phyloP scores from a whole-genome alignment of 2,329 filamentous ascomycete species.

The Colletotrichum aenigma region DNA sequence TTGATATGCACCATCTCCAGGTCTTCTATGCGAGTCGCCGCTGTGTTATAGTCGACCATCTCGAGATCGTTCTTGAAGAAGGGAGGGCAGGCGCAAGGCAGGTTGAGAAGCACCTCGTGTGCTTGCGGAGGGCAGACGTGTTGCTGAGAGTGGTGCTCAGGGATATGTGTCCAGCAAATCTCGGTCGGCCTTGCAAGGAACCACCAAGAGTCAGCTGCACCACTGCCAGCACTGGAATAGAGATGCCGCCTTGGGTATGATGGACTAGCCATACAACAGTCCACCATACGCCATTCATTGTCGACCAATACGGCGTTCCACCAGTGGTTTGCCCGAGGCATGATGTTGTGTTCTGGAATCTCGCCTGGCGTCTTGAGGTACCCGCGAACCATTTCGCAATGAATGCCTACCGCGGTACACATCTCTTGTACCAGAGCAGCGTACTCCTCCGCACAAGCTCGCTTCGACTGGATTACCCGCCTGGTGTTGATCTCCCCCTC shows the following conservation, averaged over 20 bases:
- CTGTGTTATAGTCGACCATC: constrained; percentile 90
- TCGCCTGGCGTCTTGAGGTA: constrained; percentile 93
- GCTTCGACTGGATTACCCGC: constrained; percentile 81
- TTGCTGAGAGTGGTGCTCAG: constrained; percentile 85
- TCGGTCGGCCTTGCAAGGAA: constrained; percentile 90
- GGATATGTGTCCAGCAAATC: constrained; percentile 94
- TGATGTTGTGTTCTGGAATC: constrained; percentile 75
- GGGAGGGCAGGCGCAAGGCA: constrained; percentile 84
- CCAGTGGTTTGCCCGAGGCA: constrained; percentile 93
- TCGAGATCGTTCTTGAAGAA: constrained; percentile 85
- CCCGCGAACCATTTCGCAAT: constrained; percentile 85
- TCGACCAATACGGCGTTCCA: constrained; percentile 97
- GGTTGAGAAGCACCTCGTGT: constrained; percentile 82
- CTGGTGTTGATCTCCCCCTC: constrained; percentile 84
- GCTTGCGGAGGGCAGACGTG: constrained; percentile 90
- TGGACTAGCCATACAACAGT: constrained; percentile 89
- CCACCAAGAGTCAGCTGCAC: constrained; percentile 85
- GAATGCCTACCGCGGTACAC: constrained; percentile 87
- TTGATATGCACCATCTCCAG: constrained; percentile 92
- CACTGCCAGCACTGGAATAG: constrained; percentile 75
- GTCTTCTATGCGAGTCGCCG: constrained; percentile 82
- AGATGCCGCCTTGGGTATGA: constrained; percentile 81
- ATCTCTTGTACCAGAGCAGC: constrained; percentile 89
- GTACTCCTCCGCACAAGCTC: constrained; percentile 88
- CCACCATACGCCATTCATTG: constrained; percentile 94